Percentiles rank a stretch among this genome's conserved stretches.
phyloP scores from a whole-genome alignment of 2,329 filamentous ascomycete species.

The Phialophora verrucosa region DNA sequence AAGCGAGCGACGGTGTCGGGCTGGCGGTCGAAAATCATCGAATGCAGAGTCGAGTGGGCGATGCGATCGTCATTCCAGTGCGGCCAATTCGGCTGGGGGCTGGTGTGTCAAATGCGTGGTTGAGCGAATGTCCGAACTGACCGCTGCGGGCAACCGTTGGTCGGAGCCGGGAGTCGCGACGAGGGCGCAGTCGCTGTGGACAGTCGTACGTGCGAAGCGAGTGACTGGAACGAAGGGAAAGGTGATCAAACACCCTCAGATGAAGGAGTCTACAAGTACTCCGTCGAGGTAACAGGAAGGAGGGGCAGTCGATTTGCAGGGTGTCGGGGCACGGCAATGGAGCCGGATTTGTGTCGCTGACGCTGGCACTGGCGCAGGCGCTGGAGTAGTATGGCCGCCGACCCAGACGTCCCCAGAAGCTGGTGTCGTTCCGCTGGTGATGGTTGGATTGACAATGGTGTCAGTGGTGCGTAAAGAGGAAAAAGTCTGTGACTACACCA shows the following conservation, averaged over 20 bases:
- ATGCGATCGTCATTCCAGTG: conserved; percentile 18
- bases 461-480: not conserved
- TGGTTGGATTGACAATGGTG: not conserved
- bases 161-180: not conserved
- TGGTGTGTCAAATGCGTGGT: conserved; percentile 11
- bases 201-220: not conserved
- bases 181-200: not conserved
- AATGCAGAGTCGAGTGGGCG: conserved; percentile 13
- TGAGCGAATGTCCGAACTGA: conserved; percentile 5
- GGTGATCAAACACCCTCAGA: not conserved
- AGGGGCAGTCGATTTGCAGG: conserved; percentile 7
- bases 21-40: conserved; percentile 11
- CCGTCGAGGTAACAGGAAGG: conserved; percentile 9
- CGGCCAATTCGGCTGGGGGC: conserved; percentile 5
- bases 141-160: not conserved
- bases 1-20: conserved; percentile 13
- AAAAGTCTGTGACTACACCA: not conserved
- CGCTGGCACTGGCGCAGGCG: not conserved
- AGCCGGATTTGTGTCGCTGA: not conserved
- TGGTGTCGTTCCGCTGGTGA: not conserved
- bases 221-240: not conserved
- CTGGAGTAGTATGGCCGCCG: too few species aligned
- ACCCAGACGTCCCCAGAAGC: too few species aligned
- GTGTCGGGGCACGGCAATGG: not conserved
- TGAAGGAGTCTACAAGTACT: conserved; percentile 1